Conservation (phyloP, 805 yeast genomes). For the Metschnikowia koreensis region DNA sequence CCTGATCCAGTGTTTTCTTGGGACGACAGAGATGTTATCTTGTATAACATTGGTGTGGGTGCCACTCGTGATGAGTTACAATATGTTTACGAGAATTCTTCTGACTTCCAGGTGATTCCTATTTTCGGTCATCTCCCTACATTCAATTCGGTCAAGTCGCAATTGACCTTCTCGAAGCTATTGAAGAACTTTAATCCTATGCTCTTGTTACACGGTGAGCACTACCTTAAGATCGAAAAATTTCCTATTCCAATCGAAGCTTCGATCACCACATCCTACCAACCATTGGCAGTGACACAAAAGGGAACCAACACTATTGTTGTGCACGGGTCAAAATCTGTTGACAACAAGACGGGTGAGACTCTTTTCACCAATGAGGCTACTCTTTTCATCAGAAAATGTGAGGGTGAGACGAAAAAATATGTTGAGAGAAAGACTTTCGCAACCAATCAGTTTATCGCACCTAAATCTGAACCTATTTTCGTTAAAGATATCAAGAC, state of each 20-base stretch:
- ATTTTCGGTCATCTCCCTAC: constrained; percentile 88
- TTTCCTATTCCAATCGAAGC: constrained; percentile 80
- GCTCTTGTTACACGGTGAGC: constrained; percentile 92
- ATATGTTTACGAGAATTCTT: constrained; percentile 73
- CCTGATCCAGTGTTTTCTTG: constrained; percentile 52
- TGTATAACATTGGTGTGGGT: constrained; percentile 89
- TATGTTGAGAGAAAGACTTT: constrained; percentile 53
- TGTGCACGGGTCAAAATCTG: constrained; percentile 69
- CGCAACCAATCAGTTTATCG: constrained; percentile 59
- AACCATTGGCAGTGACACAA: constrained; percentile 73
- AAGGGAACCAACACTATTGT: constrained; percentile 84
- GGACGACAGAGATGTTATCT: constrained; percentile 67
- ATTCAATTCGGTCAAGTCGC: constrained; percentile 60
- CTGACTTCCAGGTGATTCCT: constrained; percentile 82
- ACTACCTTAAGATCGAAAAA: constrained; percentile 72
- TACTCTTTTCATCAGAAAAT: constrained; percentile 78
- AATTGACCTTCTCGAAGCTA: constrained; percentile 54
- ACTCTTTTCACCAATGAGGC: constrained; percentile 76
- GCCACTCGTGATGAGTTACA: constrained; percentile 74
- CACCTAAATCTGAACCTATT: constrained; percentile 66
- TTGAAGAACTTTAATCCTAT: constrained; percentile 86
- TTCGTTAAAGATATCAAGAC: constrained; percentile 59
- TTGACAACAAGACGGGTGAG: constrained; percentile 67
- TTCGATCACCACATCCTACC: constrained; percentile 54
- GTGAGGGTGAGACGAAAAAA: constrained; percentile 52